Conservation (phyloP, 2,329 filamentous ascomycete genomes). For the Fusarium succisae region DNA sequence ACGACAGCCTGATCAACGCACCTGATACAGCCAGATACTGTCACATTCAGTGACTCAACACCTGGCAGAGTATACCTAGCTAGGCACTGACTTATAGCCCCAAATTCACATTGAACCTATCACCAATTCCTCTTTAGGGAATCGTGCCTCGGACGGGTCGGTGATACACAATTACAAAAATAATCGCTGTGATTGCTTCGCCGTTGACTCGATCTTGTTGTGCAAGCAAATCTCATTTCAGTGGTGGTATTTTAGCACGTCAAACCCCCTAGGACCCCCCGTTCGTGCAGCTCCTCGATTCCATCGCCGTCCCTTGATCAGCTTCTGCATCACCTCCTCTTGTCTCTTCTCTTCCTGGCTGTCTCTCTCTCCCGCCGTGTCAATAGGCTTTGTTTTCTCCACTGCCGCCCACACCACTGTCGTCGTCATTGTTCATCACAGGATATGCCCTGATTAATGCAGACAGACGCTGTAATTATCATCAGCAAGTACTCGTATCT, state of each 20-base stretch:
- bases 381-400: conserved; percentile 19
- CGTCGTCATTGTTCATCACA: conserved; percentile 13
- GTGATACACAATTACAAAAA: conserved; percentile 15
- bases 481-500: background rate
- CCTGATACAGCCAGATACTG: background rate
- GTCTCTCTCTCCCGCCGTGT: conserved; percentile 10
- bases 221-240: conserved; percentile 4
- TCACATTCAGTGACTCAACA: background rate
- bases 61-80: background rate
- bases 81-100: background rate
- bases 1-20: background rate
- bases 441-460: conserved; percentile 1
- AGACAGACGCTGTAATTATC: background rate
- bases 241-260: conserved; percentile 25
- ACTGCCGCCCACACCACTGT: conserved; percentile 27
- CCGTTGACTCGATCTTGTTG: conserved; percentile 8
- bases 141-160: conserved; percentile 24
- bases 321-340: conserved; percentile 30
- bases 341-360: conserved; percentile 10
- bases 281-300: conserved; percentile 29
- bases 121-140: conserved; percentile 37
- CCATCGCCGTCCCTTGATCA: background rate
- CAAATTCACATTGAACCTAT: conserved; percentile 24
- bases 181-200: background rate
- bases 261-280: conserved; percentile 8